These are phyloP conservation scores for Kwoniella bestiolae DNA, from an alignment of 768 basidiomycete species.

Conservation along the genomic window DNA sequence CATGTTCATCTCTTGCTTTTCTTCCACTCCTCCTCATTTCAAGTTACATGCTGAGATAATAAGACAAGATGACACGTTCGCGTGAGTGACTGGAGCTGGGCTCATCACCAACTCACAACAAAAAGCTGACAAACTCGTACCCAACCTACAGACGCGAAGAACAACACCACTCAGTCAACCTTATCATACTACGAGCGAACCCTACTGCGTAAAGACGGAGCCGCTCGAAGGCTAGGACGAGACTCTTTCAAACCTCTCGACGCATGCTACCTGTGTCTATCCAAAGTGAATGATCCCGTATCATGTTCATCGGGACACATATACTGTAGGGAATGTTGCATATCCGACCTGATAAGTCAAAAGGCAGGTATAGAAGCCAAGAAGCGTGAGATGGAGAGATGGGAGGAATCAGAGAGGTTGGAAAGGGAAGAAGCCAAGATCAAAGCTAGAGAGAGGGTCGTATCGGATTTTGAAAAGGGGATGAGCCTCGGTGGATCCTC, in stretches of 20 bases:
- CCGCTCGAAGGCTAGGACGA: slow-evolving; percentile 66
- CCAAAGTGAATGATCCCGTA: slow-evolving; percentile 79
- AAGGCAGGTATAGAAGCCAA: slow-evolving; percentile 93
- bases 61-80: slow-evolving; percentile 17
- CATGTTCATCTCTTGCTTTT: neutral
- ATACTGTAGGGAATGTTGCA: slow-evolving; percentile 94
- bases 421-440: slow-evolving; percentile 71
- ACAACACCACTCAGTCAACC: slow-evolving; percentile 49
- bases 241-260: slow-evolving; percentile 93
- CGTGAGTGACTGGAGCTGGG: slow-evolving; percentile 13
- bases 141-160: slow-evolving; percentile 35
- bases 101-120: too few relatives aligned
- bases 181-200: slow-evolving; percentile 51
- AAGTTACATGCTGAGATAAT: neutral
- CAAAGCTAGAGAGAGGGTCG: slow-evolving; percentile 83
- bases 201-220: slow-evolving; percentile 40
- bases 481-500: slow-evolving; percentile 66
- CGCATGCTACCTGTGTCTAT: slow-evolving; percentile 85
- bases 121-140: neutral
- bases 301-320: slow-evolving; percentile 84
- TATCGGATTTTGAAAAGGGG: slow-evolving; percentile 85
- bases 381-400: slow-evolving; percentile 72
- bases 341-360: slow-evolving; percentile 73
- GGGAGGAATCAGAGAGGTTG: slow-evolving; percentile 78
- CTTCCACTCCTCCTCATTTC: neutral